Percentiles rank a stretch among this genome's conserved stretches.
Evolutionary conservation across 441 rosid species (phyloP).

Genomic region (Syzygium malaccense): DNA sequence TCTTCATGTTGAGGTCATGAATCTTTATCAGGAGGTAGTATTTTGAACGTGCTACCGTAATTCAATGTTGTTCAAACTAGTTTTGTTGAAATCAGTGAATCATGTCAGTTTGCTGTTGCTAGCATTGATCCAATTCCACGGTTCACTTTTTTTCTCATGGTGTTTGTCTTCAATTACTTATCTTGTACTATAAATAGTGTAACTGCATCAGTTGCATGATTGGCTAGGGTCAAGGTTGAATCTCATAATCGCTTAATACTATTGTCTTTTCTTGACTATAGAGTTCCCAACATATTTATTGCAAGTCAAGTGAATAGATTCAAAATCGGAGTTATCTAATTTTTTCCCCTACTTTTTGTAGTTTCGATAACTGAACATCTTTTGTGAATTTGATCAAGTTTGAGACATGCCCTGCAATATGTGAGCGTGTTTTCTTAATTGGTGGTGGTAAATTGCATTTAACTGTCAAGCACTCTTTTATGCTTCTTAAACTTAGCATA

Average conservation of each 20-base stretch:
- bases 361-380: background rate
- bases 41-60: background rate
- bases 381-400: background rate
- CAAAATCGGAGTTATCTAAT: background rate
- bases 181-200: background rate
- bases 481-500: background rate
- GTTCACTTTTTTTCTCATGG: background rate
- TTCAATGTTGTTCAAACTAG: background rate
- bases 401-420: background rate
- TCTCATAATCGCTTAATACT: background rate
- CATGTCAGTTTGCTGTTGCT: background rate
- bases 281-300: background rate
- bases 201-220: background rate
- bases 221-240: background rate
- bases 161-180: background rate
- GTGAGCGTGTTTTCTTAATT: background rate
- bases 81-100: background rate
- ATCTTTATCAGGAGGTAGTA: slow-evolving; percentile 60
- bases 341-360: background rate
- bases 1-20: slow-evolving; percentile 54
- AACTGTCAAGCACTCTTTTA: background rate
- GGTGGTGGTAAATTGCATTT: background rate
- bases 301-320: background rate
- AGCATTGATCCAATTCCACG: background rate
- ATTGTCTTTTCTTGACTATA: background rate